phyloP scores from a whole-genome alignment of 148 eudicot genomes.

The Euryodendron excelsum region DNA sequence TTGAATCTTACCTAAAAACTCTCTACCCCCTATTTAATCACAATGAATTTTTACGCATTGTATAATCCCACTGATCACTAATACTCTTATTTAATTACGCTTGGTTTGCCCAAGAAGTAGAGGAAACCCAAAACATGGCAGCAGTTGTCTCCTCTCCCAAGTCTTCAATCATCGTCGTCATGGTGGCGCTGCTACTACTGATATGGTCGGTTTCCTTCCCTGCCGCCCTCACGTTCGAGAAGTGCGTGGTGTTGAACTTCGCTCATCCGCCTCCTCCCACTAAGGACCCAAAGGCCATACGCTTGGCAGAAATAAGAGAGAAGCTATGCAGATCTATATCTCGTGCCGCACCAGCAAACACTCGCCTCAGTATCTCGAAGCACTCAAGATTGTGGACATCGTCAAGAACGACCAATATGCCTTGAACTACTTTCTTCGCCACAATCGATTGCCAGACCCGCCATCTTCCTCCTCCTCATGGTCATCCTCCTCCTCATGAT shows the following conservation, averaged over 20 bases:
- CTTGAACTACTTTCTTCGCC: constrained; percentile 2
- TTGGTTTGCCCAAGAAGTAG: no score
- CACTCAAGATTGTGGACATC: background rate
- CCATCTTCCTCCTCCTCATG: background rate
- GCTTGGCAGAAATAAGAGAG: background rate
- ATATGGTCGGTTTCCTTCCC: background rate
- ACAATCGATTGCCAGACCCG: background rate
- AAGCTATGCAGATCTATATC: background rate
- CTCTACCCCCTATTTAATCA: no score
- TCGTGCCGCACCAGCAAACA: background rate
- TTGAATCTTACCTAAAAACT: no score
- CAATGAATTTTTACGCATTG: no score
- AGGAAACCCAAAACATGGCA: background rate
- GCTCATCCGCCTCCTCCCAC: constrained; percentile 2
- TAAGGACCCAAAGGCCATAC: background rate
- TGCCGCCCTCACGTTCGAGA: background rate
- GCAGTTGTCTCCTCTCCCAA: background rate
- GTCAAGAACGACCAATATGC: constrained; percentile 7
- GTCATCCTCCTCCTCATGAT: background rate
- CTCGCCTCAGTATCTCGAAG: background rate
- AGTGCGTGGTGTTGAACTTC: background rate
- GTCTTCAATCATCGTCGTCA: background rate
- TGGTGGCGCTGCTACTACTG: background rate
- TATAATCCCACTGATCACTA: no score
- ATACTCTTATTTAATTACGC: no score